Evolutionary conservation across 495 filamentous ascomycete species (phyloP), one percentile per base, ranked within the genome.

Genomic region (Penicillium lagena): DNA sequence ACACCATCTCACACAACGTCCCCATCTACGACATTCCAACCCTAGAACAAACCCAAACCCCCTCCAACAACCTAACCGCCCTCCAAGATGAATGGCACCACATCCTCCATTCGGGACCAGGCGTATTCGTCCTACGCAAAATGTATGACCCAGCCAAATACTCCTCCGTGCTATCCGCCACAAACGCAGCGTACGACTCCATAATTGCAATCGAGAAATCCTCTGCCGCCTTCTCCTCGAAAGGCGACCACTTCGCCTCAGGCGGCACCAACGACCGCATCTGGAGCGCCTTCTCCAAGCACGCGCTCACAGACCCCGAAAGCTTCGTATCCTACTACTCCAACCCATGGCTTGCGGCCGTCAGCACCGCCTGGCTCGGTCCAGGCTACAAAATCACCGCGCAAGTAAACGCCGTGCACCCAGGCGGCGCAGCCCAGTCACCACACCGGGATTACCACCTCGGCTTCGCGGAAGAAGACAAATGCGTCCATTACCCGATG

Each of bases 251-350:
- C 46, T 79, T 79, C 62, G 70, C 74, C 15, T 52, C 59, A 9
- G 45, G 60, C 34, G 70, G 67, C 36, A 54, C 56, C 28, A 80
- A 80, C 53, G 59, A 67, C 40, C 70, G 77, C 22, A 78, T 79
- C 56, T 81, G 74, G 76, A 81, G 78, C 62, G 67, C 73, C 33
- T 78, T 81, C 58, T 60, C 61, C 50, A 81, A 81, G 50, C 77
- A 80, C 51, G 67, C 62, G 47, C 50, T 67, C 27, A 46, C 56
- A 4, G 68, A 75, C 43, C 71, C 74, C 0, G 14, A 46, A 39
- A 70, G 65, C 7, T 81, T 80, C 58, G 28, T 70, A 0, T 42
- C 53, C 5, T 81, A 81, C 64, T 78, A 78, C 61, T 59, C 67
- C 9, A 80, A 78, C 50, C 75, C 71, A 0, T 77, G 67, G 67